A percentile compares a stretch with the other conserved stretches of the same genome.
Conservation (phyloP, 768 basidiomycete genomes). For the Trametes cinnabarina region DNA sequence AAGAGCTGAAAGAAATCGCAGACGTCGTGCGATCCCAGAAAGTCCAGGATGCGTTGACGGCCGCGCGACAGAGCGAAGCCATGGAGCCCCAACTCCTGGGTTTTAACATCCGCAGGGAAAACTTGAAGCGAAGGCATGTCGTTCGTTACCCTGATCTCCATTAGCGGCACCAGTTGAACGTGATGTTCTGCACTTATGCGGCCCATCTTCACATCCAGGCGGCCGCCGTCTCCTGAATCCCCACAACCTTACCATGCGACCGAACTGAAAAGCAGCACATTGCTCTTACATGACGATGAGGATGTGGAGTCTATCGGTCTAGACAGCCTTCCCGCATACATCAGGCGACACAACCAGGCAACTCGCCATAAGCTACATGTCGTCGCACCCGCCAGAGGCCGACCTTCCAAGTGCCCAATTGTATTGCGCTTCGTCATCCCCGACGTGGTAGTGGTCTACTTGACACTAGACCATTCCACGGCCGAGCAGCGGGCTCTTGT, state of each 20-base stretch:
- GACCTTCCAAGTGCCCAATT: constrained; percentile 30
- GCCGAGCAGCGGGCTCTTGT: constrained; percentile 35
- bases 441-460: constrained; percentile 66
- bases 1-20: constrained; percentile 37
- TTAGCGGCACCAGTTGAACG: background rate
- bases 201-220: constrained; percentile 29
- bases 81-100: constrained; percentile 50
- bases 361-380: constrained; percentile 49
- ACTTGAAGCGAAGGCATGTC: constrained; percentile 55
- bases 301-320: constrained; percentile 40
- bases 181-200: background rate
- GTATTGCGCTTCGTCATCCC: constrained; percentile 58
- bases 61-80: constrained; percentile 54
- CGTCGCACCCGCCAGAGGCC: constrained; percentile 42
- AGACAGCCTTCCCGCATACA: constrained; percentile 50
- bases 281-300: constrained; percentile 44
- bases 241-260: constrained; percentile 55
- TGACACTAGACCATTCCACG: constrained; percentile 39
- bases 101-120: constrained; percentile 45
- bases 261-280: constrained; percentile 37
- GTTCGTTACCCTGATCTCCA: constrained; percentile 5
- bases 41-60: constrained; percentile 56
- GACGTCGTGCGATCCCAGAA: constrained; percentile 47
- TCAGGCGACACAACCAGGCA: constrained; percentile 54
- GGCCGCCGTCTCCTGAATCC: constrained; percentile 55